Conservation (phyloP, 2,329 filamentous ascomycete species). For the Colletotrichum destructivum region DNA sequence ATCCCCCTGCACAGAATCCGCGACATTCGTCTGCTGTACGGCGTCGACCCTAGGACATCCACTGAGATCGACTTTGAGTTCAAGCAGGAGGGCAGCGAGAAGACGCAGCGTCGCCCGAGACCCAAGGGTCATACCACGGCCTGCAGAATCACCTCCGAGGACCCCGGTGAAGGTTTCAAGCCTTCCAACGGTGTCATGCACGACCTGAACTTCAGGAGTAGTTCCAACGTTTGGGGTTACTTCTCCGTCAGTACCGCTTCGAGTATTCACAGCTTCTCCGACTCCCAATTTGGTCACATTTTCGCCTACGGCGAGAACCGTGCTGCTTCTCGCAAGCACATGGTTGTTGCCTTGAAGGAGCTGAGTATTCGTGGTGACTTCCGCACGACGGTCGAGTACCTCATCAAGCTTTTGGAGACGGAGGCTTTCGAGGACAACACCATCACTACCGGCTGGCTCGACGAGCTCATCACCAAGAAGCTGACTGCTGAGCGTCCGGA, state of each 20-base stretch:
- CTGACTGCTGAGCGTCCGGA: slow-evolving; percentile 96
- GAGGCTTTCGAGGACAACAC: slow-evolving; percentile 99
- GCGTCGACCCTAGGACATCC: slow-evolving; percentile 88
- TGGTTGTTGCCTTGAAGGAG: slow-evolving; percentile 98
- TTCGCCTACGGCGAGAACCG: slow-evolving; percentile 99
- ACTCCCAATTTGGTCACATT: slow-evolving; percentile 99
- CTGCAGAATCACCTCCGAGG: slow-evolving; percentile 98
- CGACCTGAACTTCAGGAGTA: slow-evolving; percentile 98
- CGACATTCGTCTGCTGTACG: slow-evolving; percentile 96
- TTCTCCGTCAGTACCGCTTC: slow-evolving; percentile 98
- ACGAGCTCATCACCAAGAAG: slow-evolving; percentile 98
- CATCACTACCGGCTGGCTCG: slow-evolving; percentile 98
- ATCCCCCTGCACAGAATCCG: slow-evolving; percentile 94
- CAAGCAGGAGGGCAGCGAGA: slow-evolving; percentile 84
- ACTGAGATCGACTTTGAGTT: slow-evolving; percentile 98
- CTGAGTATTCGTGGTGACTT: slow-evolving; percentile 99
- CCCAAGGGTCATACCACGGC: slow-evolving; percentile 98
- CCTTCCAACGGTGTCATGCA: slow-evolving; percentile 99
- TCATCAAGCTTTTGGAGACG: slow-evolving; percentile 98
- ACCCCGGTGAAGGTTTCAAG: slow-evolving; percentile 99
- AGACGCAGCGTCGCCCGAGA: slow-evolving; percentile 89
- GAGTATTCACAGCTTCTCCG: slow-evolving; percentile 99
- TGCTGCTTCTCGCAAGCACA: slow-evolving; percentile 96
- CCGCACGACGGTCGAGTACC: slow-evolving; percentile 97
- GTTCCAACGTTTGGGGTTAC: slow-evolving; percentile 99